phyloP scores from a whole-genome alignment of 2,329 filamentous ascomycete genomes.

The Colletotrichum sp. region DNA sequence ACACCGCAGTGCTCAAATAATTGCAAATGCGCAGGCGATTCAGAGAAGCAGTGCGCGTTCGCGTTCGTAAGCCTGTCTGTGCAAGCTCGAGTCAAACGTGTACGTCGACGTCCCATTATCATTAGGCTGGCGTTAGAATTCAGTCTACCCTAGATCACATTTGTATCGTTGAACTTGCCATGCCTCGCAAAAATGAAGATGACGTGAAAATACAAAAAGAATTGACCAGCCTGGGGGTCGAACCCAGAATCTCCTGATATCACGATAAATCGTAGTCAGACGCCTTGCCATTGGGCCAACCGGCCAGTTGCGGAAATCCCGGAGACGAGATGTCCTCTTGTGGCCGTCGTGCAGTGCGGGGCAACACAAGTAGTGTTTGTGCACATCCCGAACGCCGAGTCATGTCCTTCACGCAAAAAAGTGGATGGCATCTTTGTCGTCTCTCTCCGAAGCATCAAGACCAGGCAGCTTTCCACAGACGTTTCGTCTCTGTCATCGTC shows the following conservation, averaged over 20 bases:
- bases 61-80: no score
- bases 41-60: no score
- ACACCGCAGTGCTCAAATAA: no score
- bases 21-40: rapidly evolving
- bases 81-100: no score
- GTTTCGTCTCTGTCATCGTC: neutral
- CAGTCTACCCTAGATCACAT: neutral
- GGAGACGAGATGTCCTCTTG: rapidly evolving
- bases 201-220: neutral
- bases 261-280: slow-evolving; percentile 41
- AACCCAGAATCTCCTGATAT: slow-evolving; percentile 22
- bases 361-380: neutral
- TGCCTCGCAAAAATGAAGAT: neutral
- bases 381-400: neutral
- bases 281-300: slow-evolving; percentile 47
- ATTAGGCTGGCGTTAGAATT: neutral
- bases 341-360: rapidly evolving
- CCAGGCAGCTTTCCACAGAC: neutral
- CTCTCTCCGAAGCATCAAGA: neutral
- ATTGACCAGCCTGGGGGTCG: slow-evolving; percentile 21
- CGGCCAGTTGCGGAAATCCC: neutral
- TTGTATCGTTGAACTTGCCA: neutral
- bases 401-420: neutral
- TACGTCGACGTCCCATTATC: no score
- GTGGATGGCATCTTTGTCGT: neutral